Base-by-base conservation (phyloP, 2,329 filamentous ascomycete species). In the Pestalotiopsis sp. region DNA sequence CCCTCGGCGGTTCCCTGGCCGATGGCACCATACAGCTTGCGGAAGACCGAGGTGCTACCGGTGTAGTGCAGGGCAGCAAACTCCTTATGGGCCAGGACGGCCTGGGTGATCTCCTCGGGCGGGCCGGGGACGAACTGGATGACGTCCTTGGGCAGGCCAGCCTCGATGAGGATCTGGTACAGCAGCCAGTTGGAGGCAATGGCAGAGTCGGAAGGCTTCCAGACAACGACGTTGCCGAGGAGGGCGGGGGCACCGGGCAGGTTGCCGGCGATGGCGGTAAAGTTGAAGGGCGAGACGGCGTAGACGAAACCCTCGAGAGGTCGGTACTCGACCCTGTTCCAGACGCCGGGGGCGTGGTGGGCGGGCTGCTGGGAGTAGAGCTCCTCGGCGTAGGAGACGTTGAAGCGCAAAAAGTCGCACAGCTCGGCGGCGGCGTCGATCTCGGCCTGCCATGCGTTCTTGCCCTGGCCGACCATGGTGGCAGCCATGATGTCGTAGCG, bases 401-500 rank as follows among this genome's bases (percentile, higher is more conserved):
- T 96, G 85, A 98, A 97, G 77, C 94, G 89, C 78, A 98, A 84
- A 82, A 98, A 98, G 79, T 99, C 95, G 73, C 89, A 91, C 74
- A 97, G 82, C 85, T 99, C 96, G 9, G 95, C 95, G 20, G 95
- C 95, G 52, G 94, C 88, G 80, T 98, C 95, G 71, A 98, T 98
- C 86, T 99, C 95, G n/a, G 96, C 95, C 82, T 99, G 95, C 94
- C 94, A 98, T 61, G 93, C 94, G 79, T 98, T 98, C 88, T 98
- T 98, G 75, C 96, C 95, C 82, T 99, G 95, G 69, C 95, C 96
- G 39, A 97, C 85, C 89, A 98, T 97, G 14, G 96, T 98, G 58
- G 94, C 89, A 7, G 96, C 95, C 92, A 98, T 97, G 74, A 99
- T 89, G 67, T 98, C 94, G 81, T 97, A 98, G 77, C 96, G 89